A percentile compares a stretch with the other conserved stretches of the same genome.
These are phyloP conservation scores for Schrenkiella parvula DNA, from an alignment of 345 rosid genomes.

Conservation along the genomic window DNA sequence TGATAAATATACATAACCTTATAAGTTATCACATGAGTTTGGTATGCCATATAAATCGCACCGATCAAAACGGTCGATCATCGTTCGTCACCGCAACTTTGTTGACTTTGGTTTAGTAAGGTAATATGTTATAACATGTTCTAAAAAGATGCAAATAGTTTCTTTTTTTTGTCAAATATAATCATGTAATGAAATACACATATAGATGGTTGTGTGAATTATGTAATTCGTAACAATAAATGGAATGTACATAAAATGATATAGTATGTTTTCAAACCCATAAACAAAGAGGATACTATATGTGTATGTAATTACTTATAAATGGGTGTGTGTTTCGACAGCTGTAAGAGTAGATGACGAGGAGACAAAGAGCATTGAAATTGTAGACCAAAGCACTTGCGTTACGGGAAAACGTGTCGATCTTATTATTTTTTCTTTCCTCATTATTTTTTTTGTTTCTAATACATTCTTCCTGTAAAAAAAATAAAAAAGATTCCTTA, in stretches of 20 bases:
- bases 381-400: conserved; percentile 7
- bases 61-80: background rate
- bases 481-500: background rate
- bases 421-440: background rate
- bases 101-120: background rate
- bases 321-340: conserved; percentile 29
- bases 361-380: conserved; percentile 50
- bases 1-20: background rate
- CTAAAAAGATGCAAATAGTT: too few species aligned
- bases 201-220: background rate
- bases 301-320: background rate
- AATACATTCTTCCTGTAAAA: background rate
- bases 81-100: background rate
- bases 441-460: background rate
- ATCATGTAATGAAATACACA: background rate
- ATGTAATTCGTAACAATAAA: background rate
- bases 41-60: background rate
- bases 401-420: conserved; percentile 14
- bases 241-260: background rate
- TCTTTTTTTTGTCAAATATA: background rate
- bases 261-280: too few species aligned
- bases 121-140: background rate
- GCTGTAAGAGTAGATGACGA: conserved; percentile 41
- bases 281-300: background rate
- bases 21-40: background rate